Evolutionary conservation across 1,139 yeast species (phyloP).

Genomic region (Suhomyces anneliseae): DNA sequence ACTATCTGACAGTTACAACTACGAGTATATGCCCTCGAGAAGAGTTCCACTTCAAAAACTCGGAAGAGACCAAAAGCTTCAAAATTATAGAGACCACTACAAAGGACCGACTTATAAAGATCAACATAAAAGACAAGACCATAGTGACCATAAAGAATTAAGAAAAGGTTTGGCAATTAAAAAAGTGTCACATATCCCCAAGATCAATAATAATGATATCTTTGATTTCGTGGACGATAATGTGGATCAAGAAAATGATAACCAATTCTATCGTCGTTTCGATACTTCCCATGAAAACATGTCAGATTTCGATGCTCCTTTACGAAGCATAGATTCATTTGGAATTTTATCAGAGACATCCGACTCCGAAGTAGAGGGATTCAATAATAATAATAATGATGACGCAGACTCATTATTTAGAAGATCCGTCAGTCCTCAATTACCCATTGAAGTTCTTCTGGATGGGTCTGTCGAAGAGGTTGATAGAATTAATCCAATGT

Average conservation of each 20-base stretch:
- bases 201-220: neutral
- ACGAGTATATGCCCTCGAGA: neutral
- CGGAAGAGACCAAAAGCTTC: neutral
- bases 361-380: slow-evolving; percentile 8
- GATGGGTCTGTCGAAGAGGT: slow-evolving; percentile 19
- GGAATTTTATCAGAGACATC: slow-evolving; percentile 14
- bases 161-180: slow-evolving; percentile 40
- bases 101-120: neutral
- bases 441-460: slow-evolving; percentile 4
- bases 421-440: neutral
- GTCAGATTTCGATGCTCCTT: slow-evolving; percentile 12
- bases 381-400: neutral
- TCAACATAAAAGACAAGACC: too few species aligned
- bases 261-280: slow-evolving; percentile 8
- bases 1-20: neutral
- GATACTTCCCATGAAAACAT: slow-evolving; percentile 13
- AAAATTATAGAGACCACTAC: slow-evolving; percentile 1
- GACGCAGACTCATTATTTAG: slow-evolving; percentile 4
- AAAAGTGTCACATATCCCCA: slow-evolving; percentile 14
- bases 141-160: neutral
- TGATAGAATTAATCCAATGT: slow-evolving; percentile 23
- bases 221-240: slow-evolving; percentile 15
- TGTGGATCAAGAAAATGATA: slow-evolving; percentile 8
- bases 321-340: slow-evolving; percentile 8
- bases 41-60: neutral